Conservation (phyloP, 805 yeast species). For the Candida vaughaniae region DNA sequence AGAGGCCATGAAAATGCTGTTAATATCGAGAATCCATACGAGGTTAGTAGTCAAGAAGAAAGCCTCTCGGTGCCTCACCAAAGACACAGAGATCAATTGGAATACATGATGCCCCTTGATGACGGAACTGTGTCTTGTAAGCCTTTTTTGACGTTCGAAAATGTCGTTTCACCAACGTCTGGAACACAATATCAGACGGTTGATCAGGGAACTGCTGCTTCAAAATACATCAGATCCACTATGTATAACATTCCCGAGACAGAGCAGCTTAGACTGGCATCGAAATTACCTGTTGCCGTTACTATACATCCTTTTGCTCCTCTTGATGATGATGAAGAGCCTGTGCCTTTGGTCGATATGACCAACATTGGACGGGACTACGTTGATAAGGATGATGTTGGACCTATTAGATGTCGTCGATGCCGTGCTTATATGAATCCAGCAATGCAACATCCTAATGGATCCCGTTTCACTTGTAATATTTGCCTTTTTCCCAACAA, state of each 20-base stretch:
- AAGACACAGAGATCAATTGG: conserved; percentile 23
- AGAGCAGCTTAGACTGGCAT: conserved; percentile 63
- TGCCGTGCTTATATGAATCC: conserved; percentile 92
- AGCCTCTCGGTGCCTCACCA: conserved; percentile 15
- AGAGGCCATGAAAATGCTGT: conserved; percentile 9
- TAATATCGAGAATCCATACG: not conserved
- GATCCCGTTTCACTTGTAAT: conserved; percentile 73
- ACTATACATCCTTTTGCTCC: conserved; percentile 85
- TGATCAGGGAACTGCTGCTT: conserved; percentile 85
- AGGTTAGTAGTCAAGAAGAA: conserved; percentile 3
- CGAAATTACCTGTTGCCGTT: conserved; percentile 80
- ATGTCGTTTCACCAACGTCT: conserved; percentile 81
- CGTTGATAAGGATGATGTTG: conserved; percentile 34
- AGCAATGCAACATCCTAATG: conserved; percentile 63
- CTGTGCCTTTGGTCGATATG: conserved; percentile 70
- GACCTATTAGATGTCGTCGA: conserved; percentile 87
- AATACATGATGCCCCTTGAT: conserved; percentile 20
- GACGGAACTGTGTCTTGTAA: conserved; percentile 35
- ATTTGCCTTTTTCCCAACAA: conserved; percentile 76
- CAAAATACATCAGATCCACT: conserved; percentile 73
- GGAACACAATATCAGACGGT: conserved; percentile 65
- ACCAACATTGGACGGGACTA: conserved; percentile 30
- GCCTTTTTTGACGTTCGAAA: conserved; percentile 68
- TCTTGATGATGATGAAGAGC: conserved; percentile 44
- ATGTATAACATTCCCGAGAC: conserved; percentile 81